A percentile compares a stretch with the other conserved stretches of the same genome.
Evolutionary conservation across 2,329 filamentous ascomycete species (phyloP).

Genomic region (Raffaelea arxii): DNA sequence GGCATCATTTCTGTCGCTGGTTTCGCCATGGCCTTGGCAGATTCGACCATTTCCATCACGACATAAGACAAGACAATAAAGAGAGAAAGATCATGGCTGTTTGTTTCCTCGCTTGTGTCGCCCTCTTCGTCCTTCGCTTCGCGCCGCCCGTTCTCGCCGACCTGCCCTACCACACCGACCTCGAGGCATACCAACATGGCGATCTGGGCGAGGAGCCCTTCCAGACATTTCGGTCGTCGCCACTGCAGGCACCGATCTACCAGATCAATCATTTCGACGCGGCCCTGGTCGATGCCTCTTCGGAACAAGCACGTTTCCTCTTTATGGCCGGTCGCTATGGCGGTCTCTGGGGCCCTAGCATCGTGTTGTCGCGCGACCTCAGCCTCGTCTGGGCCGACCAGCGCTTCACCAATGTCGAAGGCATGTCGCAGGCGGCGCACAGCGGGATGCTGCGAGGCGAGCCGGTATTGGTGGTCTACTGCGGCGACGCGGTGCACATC

Average conservation of each 20-base stretch:
- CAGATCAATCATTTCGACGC: slow-evolving; percentile 21
- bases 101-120: no score
- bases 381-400: slow-evolving; percentile 19
- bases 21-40: no score
- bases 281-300: background rate
- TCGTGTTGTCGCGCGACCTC: slow-evolving; percentile 12
- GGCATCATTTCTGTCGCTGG: no score
- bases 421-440: slow-evolving; percentile 1
- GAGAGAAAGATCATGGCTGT: no score
- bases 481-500: slow-evolving; percentile 1
- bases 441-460: background rate
- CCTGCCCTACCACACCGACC: background rate
- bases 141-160: no score
- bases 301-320: background rate
- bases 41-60: no score
- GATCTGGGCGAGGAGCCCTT: slow-evolving; percentile 13
- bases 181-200: slow-evolving; percentile 4
- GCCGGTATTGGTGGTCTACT: background rate
- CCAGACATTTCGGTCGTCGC: slow-evolving; percentile 23
- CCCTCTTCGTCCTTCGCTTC: no score
- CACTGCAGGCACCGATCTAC: slow-evolving; percentile 23
- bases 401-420: background rate
- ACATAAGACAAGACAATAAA: no score
- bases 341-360: slow-evolving; percentile 3
- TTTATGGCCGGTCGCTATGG: slow-evolving; percentile 2